phyloP scores from a whole-genome alignment of 192 early-diverging fungal species.

The Coemansia sp. region DNA sequence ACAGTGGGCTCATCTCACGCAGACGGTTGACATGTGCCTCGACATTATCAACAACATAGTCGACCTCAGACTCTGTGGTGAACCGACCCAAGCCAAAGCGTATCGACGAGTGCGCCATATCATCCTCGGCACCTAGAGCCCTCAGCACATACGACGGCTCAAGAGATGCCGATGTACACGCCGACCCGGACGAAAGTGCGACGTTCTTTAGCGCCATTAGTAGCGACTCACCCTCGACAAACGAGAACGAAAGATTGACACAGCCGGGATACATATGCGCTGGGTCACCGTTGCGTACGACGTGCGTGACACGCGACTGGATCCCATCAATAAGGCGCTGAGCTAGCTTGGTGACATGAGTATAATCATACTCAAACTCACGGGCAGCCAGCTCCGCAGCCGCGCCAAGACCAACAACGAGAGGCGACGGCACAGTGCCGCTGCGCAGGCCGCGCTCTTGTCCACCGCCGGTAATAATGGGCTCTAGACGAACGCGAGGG shows the following conservation, averaged over 20 bases:
- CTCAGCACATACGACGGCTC: conserved; percentile 97
- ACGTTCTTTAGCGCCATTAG: conserved; percentile 98
- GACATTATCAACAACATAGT: conserved; percentile 84
- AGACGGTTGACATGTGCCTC: conserved; percentile 80
- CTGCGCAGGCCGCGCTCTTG: conserved; percentile 94
- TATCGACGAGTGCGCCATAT: conserved; percentile 94
- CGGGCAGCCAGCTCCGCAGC: conserved; percentile 78
- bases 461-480: conserved; percentile 91
- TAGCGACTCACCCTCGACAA: conserved; percentile 96
- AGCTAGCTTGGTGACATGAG: conserved; percentile 72
- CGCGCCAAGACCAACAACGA: conserved; percentile 89
- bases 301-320: conserved; percentile 72
- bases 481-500: conserved; percentile 91
- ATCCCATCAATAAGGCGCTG: conserved; percentile 82
- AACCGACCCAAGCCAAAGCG: conserved; percentile 97
- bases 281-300: conserved; percentile 90
- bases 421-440: conserved; percentile 91
- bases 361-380: conserved; percentile 86
- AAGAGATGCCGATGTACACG: conserved; percentile 94
- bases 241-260: conserved; percentile 95
- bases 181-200: conserved; percentile 92
- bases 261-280: conserved; percentile 83
- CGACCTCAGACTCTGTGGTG: conserved; percentile 94
- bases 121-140: conserved; percentile 95
- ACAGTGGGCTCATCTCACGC: conserved; percentile 95